These are phyloP conservation scores for Lodderomyces metapsilosis DNA, from an alignment of 1,139 yeast species.

Conservation along the genomic window DNA sequence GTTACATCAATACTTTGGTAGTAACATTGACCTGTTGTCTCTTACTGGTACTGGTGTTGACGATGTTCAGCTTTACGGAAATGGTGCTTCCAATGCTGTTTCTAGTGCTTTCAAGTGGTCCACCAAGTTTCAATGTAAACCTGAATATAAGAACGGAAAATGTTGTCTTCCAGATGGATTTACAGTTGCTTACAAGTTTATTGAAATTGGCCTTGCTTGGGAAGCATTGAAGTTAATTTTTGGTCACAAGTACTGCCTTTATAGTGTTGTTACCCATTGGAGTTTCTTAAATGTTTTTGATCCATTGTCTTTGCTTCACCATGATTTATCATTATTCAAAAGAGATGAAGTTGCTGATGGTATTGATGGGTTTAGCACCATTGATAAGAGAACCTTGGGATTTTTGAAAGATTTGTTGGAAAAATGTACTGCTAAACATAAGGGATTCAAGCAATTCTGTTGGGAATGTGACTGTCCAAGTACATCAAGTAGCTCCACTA, in stretches of 20 bases:
- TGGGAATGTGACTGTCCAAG: slow-evolving; percentile 12
- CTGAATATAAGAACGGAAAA: slow-evolving; percentile 11
- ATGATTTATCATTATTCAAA: slow-evolving; percentile 6
- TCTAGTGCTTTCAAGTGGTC: slow-evolving; percentile 12
- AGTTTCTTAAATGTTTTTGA: slow-evolving; percentile 7
- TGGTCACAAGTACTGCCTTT: slow-evolving; percentile 5
- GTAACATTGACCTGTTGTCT: slow-evolving; percentile 7
- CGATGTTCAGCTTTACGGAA: slow-evolving; percentile 11
- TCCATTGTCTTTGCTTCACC: not conserved
- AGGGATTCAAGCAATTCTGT: slow-evolving; percentile 11
- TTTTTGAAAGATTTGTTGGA: slow-evolving; percentile 7
- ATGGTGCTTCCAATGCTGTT: slow-evolving; percentile 6
- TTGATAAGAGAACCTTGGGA: slow-evolving; percentile 10
- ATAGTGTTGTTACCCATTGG: slow-evolving; percentile 1
- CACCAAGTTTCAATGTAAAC: slow-evolving; percentile 11
- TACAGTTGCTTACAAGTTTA: slow-evolving; percentile 52
- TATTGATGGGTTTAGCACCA: slow-evolving; percentile 2
- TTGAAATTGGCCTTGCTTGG: slow-evolving; percentile 58
- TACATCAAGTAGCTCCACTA: slow-evolving; percentile 1
- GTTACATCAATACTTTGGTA: slow-evolving; percentile 8
- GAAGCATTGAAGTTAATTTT: slow-evolving; percentile 8
- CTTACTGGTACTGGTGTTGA: slow-evolving; percentile 12
- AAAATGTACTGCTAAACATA: slow-evolving; percentile 2
- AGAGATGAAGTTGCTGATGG: slow-evolving; percentile 10
- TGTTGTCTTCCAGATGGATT: slow-evolving; percentile 13